Evolutionary conservation across 164 flowering plant species (phyloP).

Genomic region (Piper longum): DNA sequence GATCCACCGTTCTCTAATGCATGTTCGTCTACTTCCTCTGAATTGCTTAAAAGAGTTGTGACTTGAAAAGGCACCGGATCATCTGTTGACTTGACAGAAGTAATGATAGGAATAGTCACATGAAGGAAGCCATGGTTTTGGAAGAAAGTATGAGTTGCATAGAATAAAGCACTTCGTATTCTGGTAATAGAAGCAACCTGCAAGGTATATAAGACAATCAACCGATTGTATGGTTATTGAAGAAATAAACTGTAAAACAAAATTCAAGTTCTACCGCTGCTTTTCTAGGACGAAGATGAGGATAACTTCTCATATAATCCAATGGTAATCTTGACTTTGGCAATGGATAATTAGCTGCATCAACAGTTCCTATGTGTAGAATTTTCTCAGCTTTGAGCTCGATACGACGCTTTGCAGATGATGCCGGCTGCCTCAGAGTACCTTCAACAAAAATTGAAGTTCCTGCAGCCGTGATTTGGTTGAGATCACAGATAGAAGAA

Average conservation of each 20-base stretch:
- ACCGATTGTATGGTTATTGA: not conserved
- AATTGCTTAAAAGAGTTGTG: slow-evolving; percentile 26
- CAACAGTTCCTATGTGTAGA: slow-evolving; percentile 62
- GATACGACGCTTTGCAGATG: slow-evolving; percentile 31
- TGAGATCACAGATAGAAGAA: slow-evolving; percentile 31
- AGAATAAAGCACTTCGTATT: slow-evolving; percentile 43
- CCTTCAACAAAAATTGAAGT: slow-evolving; percentile 82
- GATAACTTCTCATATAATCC: slow-evolving; percentile 31
- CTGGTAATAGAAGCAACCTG: slow-evolving; percentile 74
- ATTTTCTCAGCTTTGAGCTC: slow-evolving; percentile 62
- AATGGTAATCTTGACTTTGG: slow-evolving; percentile 52
- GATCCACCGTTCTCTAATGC: slow-evolving; percentile 10
- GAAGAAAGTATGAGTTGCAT: slow-evolving; percentile 61
- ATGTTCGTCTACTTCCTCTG: slow-evolving; percentile 17
- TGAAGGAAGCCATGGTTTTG: slow-evolving; percentile 53
- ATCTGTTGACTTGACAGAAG: slow-evolving; percentile 47
- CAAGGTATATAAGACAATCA: slow-evolving; percentile 2
- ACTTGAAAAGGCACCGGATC: slow-evolving; percentile 42
- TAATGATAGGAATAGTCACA: slow-evolving; percentile 68
- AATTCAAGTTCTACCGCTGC: slow-evolving; percentile 37
- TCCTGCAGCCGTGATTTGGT: slow-evolving; percentile 41
- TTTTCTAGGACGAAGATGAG: slow-evolving; percentile 74
- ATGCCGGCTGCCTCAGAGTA: slow-evolving; percentile 26
- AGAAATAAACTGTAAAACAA: not conserved
- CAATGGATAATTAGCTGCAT: slow-evolving; percentile 46